Conservation (phyloP, 345 rosid species). For the Rhodamnia argentea region DNA sequence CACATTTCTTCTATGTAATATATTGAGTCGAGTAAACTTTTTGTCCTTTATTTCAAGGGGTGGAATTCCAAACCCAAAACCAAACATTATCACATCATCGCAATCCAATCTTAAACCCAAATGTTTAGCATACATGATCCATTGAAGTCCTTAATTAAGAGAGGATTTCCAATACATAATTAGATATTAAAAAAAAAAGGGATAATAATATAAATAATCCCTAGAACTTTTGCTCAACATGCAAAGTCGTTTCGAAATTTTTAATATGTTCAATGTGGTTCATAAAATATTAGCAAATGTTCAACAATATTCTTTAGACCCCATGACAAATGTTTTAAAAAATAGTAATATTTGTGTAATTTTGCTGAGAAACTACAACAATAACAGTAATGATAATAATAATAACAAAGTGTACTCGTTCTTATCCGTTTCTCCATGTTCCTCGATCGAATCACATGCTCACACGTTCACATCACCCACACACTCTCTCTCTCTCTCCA, state of each 20-base stretch:
- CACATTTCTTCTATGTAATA: background rate
- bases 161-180: background rate
- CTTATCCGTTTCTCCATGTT: background rate
- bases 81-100: accelerated
- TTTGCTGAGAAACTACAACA: too few relatives aligned
- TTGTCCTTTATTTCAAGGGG: background rate
- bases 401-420: background rate
- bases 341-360: too few relatives aligned
- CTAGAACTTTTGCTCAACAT: accelerated
- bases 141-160: background rate
- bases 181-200: background rate
- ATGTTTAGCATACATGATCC: background rate
- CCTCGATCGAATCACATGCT: background rate
- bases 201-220: background rate
- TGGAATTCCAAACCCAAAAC: background rate
- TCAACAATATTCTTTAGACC: accelerated
- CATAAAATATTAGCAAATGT: accelerated
- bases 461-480: background rate
- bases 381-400: accelerated
- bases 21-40: background rate
- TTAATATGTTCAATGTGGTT: accelerated
- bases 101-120: background rate
- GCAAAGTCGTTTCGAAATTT: accelerated
- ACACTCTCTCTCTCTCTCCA: background rate
- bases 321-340: background rate